These are phyloP conservation scores for Lactarius trivialis DNA, from an alignment of 768 basidiomycete genomes.

Conservation along the genomic window DNA sequence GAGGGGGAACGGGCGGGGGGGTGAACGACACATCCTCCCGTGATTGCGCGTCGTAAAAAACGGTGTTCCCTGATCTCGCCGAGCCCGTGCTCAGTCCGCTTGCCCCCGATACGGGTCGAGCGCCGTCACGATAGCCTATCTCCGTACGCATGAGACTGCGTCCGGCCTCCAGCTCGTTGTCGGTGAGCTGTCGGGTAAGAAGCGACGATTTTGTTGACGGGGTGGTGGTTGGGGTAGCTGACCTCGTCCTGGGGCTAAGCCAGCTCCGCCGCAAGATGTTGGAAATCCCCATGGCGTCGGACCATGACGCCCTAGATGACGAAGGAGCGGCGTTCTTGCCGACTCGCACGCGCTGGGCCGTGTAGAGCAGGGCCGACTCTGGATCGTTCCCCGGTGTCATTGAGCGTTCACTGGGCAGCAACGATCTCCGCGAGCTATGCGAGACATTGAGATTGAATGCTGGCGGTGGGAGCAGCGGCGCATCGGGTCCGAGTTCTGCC, in stretches of 20 bases:
- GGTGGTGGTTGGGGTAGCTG: slow-evolving; percentile 3
- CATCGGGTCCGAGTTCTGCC: slow-evolving; percentile 8
- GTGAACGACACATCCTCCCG: slow-evolving; percentile 40
- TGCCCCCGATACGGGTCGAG: slow-evolving; percentile 51
- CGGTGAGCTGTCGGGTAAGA: slow-evolving; percentile 9
- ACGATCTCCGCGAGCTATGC: slow-evolving; percentile 9
- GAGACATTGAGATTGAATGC: slow-evolving; percentile 6
- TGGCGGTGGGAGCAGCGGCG: slow-evolving; percentile 19
- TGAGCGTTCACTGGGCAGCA: slow-evolving; percentile 31
- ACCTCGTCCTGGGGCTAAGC: slow-evolving; percentile 20
- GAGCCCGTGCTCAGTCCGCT: slow-evolving; percentile 44
- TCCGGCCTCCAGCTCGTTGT: slow-evolving; percentile 27
- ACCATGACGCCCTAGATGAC: slow-evolving; percentile 25
- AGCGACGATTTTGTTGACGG: slow-evolving; percentile 14
- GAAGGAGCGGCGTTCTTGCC: neutral
- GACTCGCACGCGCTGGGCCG: slow-evolving; percentile 42
- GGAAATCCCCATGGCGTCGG: slow-evolving; percentile 14
- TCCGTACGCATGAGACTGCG: slow-evolving; percentile 27
- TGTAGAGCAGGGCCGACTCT: slow-evolving; percentile 41
- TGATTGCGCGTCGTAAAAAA: slow-evolving; percentile 59
- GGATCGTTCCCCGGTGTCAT: slow-evolving; percentile 26
- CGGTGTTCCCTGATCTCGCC: slow-evolving; percentile 41
- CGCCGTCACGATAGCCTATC: slow-evolving; percentile 26
- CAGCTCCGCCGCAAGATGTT: slow-evolving; percentile 15
- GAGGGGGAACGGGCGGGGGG: slow-evolving; percentile 36